These are phyloP conservation scores for Colletotrichum truncatum DNA, from an alignment of 2,329 filamentous ascomycete genomes.

Conservation along the genomic window DNA sequence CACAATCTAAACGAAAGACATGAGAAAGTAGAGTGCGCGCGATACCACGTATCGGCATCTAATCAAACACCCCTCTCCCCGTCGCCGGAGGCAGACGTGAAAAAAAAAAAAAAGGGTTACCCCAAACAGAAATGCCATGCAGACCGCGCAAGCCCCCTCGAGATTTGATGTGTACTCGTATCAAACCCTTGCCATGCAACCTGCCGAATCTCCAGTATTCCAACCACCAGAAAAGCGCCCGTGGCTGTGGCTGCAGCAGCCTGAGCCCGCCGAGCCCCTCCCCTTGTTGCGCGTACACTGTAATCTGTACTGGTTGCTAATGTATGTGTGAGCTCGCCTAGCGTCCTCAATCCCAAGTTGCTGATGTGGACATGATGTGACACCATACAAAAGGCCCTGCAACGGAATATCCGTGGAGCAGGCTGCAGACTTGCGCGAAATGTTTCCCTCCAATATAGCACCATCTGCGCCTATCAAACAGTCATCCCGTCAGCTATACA, in stretches of 20 bases:
- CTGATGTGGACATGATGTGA: background rate
- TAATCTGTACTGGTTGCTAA: background rate
- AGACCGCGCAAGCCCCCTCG: slow-evolving; percentile 15
- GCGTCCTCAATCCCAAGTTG: background rate
- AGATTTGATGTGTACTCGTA: background rate
- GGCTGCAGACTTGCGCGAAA: slow-evolving; percentile 5
- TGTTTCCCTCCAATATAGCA: background rate
- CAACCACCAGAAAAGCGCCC: slow-evolving; percentile 5
- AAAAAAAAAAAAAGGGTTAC: background rate
- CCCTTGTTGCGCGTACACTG: background rate
- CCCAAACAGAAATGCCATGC: slow-evolving; percentile 18
- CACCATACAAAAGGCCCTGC: too few species aligned
- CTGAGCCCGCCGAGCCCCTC: background rate
- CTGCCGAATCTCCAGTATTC: background rate
- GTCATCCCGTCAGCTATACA: background rate
- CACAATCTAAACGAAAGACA: background rate
- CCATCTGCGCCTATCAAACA: slow-evolving; percentile 9
- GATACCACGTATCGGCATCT: background rate
- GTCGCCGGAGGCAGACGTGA: background rate
- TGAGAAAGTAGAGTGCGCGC: background rate
- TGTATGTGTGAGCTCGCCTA: background rate
- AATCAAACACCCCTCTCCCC: background rate
- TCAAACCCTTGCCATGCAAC: background rate
- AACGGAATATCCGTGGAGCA: background rate
- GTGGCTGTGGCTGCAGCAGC: slow-evolving; percentile 20